These are phyloP conservation scores for Chenopodium quinoa DNA, from an alignment of 148 eudicot species.

Conservation along the genomic window DNA sequence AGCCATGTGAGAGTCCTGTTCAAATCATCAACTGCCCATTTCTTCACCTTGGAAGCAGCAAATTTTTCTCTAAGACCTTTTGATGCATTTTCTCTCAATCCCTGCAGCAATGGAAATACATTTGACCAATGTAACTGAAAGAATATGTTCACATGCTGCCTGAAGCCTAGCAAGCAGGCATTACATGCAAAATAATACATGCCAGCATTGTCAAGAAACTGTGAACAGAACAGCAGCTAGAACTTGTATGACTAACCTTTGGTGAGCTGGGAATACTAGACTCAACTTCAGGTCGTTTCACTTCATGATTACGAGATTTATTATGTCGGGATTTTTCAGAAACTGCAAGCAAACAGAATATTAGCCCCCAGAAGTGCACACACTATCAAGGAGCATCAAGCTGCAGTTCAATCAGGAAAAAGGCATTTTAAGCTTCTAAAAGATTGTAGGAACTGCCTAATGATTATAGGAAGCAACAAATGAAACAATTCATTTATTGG, in stretches of 20 bases:
- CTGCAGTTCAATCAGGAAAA: background rate
- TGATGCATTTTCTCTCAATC: conserved; percentile 27
- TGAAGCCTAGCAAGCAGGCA: background rate
- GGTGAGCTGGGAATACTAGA: conserved; percentile 34
- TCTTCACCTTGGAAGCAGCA: conserved; percentile 61
- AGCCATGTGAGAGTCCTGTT: conserved; percentile 69
- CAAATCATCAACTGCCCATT: conserved; percentile 84
- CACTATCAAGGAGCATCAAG: background rate
- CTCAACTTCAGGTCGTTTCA: conserved; percentile 28
- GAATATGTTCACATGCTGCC: background rate
- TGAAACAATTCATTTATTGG: background rate
- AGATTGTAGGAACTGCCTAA: background rate
- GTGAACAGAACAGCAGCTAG: background rate
- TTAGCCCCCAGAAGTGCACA: background rate
- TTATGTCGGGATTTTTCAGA: conserved; percentile 38
- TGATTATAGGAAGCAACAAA: background rate
- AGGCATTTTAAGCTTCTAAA: background rate
- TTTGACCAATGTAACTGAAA: conserved; percentile 7
- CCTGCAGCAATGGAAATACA: conserved; percentile 24
- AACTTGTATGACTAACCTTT: conserved; percentile 41
- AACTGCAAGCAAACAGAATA: conserved; percentile 44
- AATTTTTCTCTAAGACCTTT: conserved; percentile 39
- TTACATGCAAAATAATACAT: background rate
- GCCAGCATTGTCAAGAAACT: conserved; percentile 4
- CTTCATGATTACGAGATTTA: conserved; percentile 45